Evolutionary conservation across 805 yeast genomes (phyloP), one percentile per base, ranked within the genome.

Genomic region (Saccharomyces kudriavzevii): DNA sequence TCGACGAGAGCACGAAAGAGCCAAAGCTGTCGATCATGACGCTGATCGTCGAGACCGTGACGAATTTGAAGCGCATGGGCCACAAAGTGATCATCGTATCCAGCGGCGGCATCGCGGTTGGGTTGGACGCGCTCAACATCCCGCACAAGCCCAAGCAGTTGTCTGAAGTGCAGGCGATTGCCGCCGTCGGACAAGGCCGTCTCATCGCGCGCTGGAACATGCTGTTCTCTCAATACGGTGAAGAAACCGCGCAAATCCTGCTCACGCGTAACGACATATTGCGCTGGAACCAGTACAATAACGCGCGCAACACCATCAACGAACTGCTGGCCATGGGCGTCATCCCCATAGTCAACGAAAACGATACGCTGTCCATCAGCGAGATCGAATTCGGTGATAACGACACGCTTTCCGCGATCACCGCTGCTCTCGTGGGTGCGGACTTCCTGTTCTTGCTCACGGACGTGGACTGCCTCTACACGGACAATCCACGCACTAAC

Each of bases 341-440:
- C 4, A 85, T 92, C 54, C 99, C 99, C 27, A 90, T 94, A 59
- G 97, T 94, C 45, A 94, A 94, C 69, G 99, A 94, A 69, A 94
- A 94, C 68, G 99, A 94, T 65, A 92, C 99, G 0, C 73, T 94
- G 52, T 87, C 97, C 0, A 92, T 92, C n/a, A 81, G 91, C 48
- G 99, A 95, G 72, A 94, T 95, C 70, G 89, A 92, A 64, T 94
- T 94, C 66, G 99, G 99, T 66, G 99, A 94, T 70, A 94, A 94
- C 66, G 99, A 94, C 70, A 94, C 99, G 0, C 75, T 94, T 27
- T 84, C 94, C 45, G 99, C 98, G 13, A 89, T 94, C 52, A 91
- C 98, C 0, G 92, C 97, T 0, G 97, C 96, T 5, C 86, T 94
- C 87, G 83, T 89, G 53, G 86, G 85, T 60, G 99, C 99, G 0